Base-by-base conservation (phyloP, 352 stramenopile species). In the Globisporangium cylindrosporum region DNA sequence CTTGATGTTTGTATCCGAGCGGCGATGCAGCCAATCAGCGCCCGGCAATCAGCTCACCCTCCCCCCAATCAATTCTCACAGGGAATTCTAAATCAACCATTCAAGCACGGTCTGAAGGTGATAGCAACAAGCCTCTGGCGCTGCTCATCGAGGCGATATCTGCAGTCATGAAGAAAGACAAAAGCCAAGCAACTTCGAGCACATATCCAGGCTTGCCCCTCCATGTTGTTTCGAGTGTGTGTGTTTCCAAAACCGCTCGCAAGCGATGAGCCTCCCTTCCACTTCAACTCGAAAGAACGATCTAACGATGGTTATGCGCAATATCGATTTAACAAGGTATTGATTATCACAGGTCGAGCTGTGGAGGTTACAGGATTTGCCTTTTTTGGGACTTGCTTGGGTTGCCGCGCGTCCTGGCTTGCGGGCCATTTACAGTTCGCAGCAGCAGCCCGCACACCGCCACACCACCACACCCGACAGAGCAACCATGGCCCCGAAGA, bases 401-500 rank as follows among this genome's bases (percentile, higher is more conserved):
- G 32, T 51, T n/a, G 43, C 15, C 60, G 60, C 60, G 60, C 60
- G 60, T 58, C 60, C 43, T 36, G 22, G 43, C 43, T 51, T 51
- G 60, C 46, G 5, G 22, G 25, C 43, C 54, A 68, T 68, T 68
- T 62, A 68, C 38, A 62, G 36, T 65, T 69, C 55, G 36, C 24
- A 41, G 38, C 53, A 24, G 36, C 51, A 41, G 24, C 58, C 32
- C 15, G 32, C 20, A 48, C 27, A 55, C 25, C 51, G 51, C 22
- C 20, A 18, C 27, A 55, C 25, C 51, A 43, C 22, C 20, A 18
- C 49, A 56, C 1, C 27, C 7, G 14, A 12, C 25, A 36, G 18
- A 58, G 22, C 22, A 25, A 7, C 24, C 27, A 91, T 91, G 82
- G 76, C 81, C 62, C 77, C 82, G 75, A 85, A 84, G 66, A 87